A percentile compares a stretch with the other conserved stretches of the same genome.
Conservation (phyloP, 2,329 filamentous ascomycete species). For the Delphinella strobiligena region DNA sequence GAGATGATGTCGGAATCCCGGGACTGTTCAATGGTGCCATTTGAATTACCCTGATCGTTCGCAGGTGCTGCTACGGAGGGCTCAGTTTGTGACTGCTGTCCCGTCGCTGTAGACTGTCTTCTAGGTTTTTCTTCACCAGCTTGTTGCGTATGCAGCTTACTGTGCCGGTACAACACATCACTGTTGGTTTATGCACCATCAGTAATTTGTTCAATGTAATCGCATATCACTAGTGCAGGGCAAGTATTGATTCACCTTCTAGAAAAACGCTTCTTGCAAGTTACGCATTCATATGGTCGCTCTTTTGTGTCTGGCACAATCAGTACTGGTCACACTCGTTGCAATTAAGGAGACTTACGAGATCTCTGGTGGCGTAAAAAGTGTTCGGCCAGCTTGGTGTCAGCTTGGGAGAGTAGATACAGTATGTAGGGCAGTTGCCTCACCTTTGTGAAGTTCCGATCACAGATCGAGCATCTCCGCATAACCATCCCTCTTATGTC, state of each 20-base stretch:
- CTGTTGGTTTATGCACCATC: slow-evolving; percentile 21
- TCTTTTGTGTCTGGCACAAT: slow-evolving; percentile 37
- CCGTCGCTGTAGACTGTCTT: slow-evolving; percentile 23
- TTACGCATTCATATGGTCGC: slow-evolving; percentile 41
- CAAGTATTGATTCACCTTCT: slow-evolving; percentile 30
- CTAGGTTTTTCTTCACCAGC: slow-evolving; percentile 13
- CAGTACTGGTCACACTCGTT: slow-evolving; percentile 14
- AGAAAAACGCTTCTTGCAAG: slow-evolving; percentile 43
- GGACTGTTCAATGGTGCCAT: background rate
- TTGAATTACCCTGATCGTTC: background rate
- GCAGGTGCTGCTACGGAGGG: background rate
- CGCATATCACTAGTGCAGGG: slow-evolving; percentile 10
- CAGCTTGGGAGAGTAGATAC: background rate
- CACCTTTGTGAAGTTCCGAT: slow-evolving; percentile 41
- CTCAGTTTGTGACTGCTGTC: slow-evolving; percentile 14
- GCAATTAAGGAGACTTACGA: slow-evolving; percentile 27
- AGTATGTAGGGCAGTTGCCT: background rate
- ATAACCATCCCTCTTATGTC: slow-evolving; percentile 12
- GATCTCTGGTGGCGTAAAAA: slow-evolving; percentile 44
- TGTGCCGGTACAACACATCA: slow-evolving; percentile 39
- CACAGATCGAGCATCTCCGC: slow-evolving; percentile 24
- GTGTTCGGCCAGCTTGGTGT: slow-evolving; percentile 30
- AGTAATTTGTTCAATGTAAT: too few species aligned
- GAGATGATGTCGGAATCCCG: background rate
- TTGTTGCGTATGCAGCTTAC: slow-evolving; percentile 35